Evolutionary conservation across 1,284 basidiomycete genomes (phyloP).

Genomic region (Takashimella koratensis): DNA sequence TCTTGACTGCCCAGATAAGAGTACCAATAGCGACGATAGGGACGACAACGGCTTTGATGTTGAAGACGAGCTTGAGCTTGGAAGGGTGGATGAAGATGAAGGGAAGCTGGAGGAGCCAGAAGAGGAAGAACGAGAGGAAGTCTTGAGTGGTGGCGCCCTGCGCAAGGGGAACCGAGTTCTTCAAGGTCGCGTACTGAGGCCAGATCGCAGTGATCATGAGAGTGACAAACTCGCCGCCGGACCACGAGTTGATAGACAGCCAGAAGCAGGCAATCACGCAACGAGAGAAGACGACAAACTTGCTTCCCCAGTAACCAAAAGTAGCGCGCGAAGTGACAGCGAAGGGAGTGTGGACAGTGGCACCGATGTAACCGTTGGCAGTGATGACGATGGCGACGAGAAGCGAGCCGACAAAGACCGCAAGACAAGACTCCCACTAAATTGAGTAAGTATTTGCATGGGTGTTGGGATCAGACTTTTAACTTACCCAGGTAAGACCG

Average conservation of each 20-base stretch:
- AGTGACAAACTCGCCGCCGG: constrained; percentile 30
- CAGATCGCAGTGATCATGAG: constrained; percentile 73
- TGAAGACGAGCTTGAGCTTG: constrained; percentile 67
- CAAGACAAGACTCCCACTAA: constrained; percentile 27
- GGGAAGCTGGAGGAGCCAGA: constrained; percentile 60
- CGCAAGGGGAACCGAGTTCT: constrained; percentile 59
- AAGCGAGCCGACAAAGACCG: constrained; percentile 31
- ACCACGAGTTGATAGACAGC: constrained; percentile 63
- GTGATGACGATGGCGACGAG: constrained; percentile 33
- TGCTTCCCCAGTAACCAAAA: constrained; percentile 64
- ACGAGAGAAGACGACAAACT: constrained; percentile 57
- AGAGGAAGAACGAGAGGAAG: constrained; percentile 65
- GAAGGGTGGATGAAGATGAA: constrained; percentile 72
- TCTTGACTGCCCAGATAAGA: constrained; percentile 68
- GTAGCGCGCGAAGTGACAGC: constrained; percentile 69
- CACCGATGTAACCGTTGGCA: constrained; percentile 66
- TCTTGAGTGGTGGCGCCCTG: constrained; percentile 64
- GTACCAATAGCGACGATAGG: constrained; percentile 66
- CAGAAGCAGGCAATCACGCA: constrained; percentile 73
- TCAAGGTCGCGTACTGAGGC: constrained; percentile 62
- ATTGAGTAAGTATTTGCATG: not conserved
- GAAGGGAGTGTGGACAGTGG: constrained; percentile 64
- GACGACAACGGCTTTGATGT: constrained; percentile 61
- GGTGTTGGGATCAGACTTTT: not conserved
- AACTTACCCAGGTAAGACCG: constrained; percentile 33